phyloP scores from a whole-genome alignment of 345 rosid genomes.

The Carallia brachiata region DNA sequence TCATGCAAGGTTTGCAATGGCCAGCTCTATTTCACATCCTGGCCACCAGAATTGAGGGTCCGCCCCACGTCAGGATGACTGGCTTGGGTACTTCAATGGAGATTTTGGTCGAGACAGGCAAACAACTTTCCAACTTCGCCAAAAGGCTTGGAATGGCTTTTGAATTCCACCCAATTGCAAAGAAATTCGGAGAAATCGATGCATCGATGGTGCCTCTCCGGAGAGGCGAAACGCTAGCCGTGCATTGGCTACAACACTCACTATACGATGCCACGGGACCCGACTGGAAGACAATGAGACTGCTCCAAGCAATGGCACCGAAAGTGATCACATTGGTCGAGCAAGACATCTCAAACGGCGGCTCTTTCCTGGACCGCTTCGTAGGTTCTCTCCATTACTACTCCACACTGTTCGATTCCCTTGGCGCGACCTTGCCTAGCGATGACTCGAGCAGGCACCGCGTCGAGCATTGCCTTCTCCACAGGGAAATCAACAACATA shows the following conservation, averaged over 20 bases:
- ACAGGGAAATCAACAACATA: conserved; percentile 57
- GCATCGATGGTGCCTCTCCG: conserved; percentile 27
- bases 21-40: conserved; percentile 72
- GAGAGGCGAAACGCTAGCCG: conserved; percentile 49
- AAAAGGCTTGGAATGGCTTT: conserved; percentile 55
- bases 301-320: conserved; percentile 45
- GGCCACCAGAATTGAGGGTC: conserved; percentile 56
- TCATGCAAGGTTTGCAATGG: conserved; percentile 80
- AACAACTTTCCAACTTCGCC: conserved; percentile 59
- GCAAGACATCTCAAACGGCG: conserved; percentile 54
- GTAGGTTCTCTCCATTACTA: conserved; percentile 63
- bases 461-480: conserved; percentile 51
- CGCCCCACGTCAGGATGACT: conserved; percentile 57
- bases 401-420: conserved; percentile 61
- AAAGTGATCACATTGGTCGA: conserved; percentile 55
- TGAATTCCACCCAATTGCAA: conserved; percentile 61
- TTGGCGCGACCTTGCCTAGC: conserved; percentile 38
- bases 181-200: conserved; percentile 55
- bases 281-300: conserved; percentile 54
- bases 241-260: conserved; percentile 70
- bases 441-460: conserved; percentile 45
- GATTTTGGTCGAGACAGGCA: conserved; percentile 51
- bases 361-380: conserved; percentile 61
- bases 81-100: conserved; percentile 59
- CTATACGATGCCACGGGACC: conserved; percentile 59